Percentiles rank a stretch among this genome's conserved stretches.
Conservation (phyloP, 495 filamentous ascomycete genomes). For the Talaromyces liani region DNA sequence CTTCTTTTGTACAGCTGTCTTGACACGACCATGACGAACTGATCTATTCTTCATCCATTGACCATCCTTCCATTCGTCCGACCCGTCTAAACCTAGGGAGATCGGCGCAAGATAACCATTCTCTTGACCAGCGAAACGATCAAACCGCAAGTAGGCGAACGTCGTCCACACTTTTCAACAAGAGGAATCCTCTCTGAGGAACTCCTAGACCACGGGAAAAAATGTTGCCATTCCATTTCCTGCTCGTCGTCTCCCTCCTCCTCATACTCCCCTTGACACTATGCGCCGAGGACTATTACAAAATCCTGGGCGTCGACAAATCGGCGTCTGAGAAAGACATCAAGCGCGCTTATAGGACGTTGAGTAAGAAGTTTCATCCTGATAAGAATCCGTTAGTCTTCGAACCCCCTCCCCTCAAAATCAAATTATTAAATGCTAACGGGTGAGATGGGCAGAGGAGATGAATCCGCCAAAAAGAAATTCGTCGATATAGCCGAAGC, state of each 20-base stretch:
- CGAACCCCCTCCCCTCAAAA: no score
- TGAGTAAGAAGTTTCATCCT: slow-evolving; percentile 95
- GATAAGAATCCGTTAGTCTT: slow-evolving; percentile 98
- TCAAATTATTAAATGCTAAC: not conserved
- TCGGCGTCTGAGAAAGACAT: slow-evolving; percentile 82
- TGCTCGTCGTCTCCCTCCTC: slow-evolving; percentile 21
- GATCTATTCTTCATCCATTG: not conserved
- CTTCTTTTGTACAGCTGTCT: not conserved
- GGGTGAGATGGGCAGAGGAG: slow-evolving; percentile 44
- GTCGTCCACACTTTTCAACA: not conserved
- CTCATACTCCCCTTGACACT: slow-evolving; percentile 44
- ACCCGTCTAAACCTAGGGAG: not conserved
- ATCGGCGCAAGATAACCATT: not conserved
- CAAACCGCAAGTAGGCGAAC: not conserved
- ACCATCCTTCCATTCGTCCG: not conserved
- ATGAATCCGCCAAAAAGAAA: slow-evolving; percentile 76
- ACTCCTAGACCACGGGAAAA: slow-evolving; percentile 1
- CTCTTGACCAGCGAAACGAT: not conserved
- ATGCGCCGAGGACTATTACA: slow-evolving; percentile 83
- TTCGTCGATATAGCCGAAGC: slow-evolving; percentile 95
- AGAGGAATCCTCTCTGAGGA: not conserved
- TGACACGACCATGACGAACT: not conserved
- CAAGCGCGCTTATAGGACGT: slow-evolving; percentile 87
- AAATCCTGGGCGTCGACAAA: slow-evolving; percentile 77
- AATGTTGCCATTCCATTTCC: slow-evolving; percentile 19